Percentiles rank a stretch among this genome's conserved stretches.
Conservation (phyloP, 2,329 filamentous ascomycete species). For the Beauveria pseudobassiana region DNA sequence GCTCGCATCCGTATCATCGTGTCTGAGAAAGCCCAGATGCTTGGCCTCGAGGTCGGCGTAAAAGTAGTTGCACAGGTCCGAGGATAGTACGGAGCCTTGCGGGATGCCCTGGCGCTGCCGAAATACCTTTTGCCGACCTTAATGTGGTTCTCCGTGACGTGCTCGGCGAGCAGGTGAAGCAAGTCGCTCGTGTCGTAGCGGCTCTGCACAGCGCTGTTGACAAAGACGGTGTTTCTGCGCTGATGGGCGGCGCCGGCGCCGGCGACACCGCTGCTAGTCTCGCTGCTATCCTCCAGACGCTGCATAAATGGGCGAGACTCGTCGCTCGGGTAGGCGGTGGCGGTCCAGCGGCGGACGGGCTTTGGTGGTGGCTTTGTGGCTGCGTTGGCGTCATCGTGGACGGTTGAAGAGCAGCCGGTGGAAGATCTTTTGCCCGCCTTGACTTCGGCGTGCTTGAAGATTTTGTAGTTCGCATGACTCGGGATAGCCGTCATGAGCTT, state of each 20-base stretch:
- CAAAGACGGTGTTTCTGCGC: conserved; percentile 66
- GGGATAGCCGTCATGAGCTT: conserved; percentile 53
- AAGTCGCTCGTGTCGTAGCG: conserved; percentile 51
- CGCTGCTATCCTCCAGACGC: conserved; percentile 28
- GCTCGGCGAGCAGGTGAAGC: conserved; percentile 64
- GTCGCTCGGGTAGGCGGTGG: conserved; percentile 37
- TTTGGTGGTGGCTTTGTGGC: conserved; percentile 23
- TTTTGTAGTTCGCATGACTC: conserved; percentile 55
- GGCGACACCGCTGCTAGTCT: conserved; percentile 14
- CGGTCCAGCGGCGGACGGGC: conserved; percentile 42
- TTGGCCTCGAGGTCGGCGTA: conserved; percentile 78
- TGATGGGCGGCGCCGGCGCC: conserved; percentile 21
- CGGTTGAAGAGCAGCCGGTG: conserved; percentile 13
- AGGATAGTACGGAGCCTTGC: conserved; percentile 84
- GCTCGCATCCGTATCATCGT: neutral
- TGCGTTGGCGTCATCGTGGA: neutral
- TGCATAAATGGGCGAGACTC: conserved; percentile 39
- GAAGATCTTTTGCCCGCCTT: conserved; percentile 34
- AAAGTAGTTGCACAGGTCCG: conserved; percentile 87
- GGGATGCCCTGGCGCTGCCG: conserved; percentile 85
- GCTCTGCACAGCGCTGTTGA: conserved; percentile 58
- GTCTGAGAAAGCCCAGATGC: conserved; percentile 56
- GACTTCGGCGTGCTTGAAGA: conserved; percentile 70
- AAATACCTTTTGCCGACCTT: conserved; percentile 85
- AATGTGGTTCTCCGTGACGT: conserved; percentile 79